phyloP scores from a whole-genome alignment of 345 rosid genomes.

The Diplotaxis tenuifolia region DNA sequence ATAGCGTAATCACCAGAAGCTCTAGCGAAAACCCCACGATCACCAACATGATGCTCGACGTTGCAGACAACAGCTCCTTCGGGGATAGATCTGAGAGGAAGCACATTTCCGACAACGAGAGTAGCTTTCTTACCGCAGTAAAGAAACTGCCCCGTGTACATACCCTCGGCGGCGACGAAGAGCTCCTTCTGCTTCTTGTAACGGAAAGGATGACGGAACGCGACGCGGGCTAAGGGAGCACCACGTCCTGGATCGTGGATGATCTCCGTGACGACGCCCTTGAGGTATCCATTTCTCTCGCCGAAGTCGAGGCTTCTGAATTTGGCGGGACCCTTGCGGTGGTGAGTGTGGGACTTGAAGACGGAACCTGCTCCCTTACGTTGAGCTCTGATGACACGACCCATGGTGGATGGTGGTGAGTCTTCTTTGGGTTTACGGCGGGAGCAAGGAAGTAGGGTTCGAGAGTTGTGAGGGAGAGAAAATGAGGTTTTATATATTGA shows the following conservation, averaged over 20 bases:
- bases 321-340: constrained; percentile 63
- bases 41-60: background rate
- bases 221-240: background rate
- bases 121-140: background rate
- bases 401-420: constrained; percentile 35
- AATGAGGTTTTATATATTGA: background rate
- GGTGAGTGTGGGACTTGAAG: constrained; percentile 76
- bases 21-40: background rate
- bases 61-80: background rate
- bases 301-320: background rate
- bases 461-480: background rate
- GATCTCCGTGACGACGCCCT: background rate
- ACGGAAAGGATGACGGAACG: background rate
- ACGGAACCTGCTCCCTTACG: constrained; percentile 76
- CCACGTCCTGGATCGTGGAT: background rate
- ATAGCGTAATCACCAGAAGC: background rate
- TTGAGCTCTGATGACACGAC: constrained; percentile 72
- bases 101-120: background rate
- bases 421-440: constrained; percentile 24
- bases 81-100: background rate
- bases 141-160: background rate
- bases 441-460: background rate
- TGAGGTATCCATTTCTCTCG: background rate
- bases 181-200: background rate
- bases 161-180: background rate